Conservation (phyloP, 305 asterid species). For the Solanum hybrid region DNA sequence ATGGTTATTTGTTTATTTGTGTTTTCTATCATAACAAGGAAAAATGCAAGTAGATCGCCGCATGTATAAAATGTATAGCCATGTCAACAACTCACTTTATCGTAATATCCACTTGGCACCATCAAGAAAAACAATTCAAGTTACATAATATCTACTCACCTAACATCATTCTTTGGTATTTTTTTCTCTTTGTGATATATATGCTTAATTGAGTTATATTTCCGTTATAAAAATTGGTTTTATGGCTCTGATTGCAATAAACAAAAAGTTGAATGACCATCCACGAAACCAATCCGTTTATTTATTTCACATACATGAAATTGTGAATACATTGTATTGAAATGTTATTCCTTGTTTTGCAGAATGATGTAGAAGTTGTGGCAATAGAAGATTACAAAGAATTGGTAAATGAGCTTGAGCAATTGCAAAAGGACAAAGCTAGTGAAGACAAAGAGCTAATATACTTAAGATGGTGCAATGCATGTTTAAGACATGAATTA, state of each 20-base stretch:
- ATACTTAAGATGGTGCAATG: conserved; percentile 44
- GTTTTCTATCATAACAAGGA: neutral
- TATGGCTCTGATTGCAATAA: neutral
- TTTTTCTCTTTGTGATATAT: neutral
- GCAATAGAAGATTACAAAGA: conserved; percentile 17
- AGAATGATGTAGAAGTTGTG: conserved; percentile 24
- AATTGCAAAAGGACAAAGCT: conserved; percentile 23
- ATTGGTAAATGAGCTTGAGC: conserved; percentile 18
- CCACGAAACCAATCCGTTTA: neutral
- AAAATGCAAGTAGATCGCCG: neutral
- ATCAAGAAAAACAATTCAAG: neutral
- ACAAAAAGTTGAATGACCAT: neutral
- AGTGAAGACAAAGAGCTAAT: conserved; percentile 28
- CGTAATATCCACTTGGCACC: neutral
- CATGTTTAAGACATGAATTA: conserved; percentile 41
- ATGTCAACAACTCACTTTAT: neutral
- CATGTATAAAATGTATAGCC: neutral
- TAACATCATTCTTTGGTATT: neutral
- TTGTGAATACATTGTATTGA: neutral
- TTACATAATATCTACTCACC: neutral
- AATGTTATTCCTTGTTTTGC: conserved; percentile 4
- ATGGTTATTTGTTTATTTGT: neutral
- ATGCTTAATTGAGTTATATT: neutral
- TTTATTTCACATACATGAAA: neutral
- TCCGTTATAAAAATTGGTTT: neutral